Percentiles rank a stretch among this genome's conserved stretches.
These are phyloP conservation scores for Acacia concinna DNA, from an alignment of 331 rosid genomes.

Conservation along the genomic window DNA sequence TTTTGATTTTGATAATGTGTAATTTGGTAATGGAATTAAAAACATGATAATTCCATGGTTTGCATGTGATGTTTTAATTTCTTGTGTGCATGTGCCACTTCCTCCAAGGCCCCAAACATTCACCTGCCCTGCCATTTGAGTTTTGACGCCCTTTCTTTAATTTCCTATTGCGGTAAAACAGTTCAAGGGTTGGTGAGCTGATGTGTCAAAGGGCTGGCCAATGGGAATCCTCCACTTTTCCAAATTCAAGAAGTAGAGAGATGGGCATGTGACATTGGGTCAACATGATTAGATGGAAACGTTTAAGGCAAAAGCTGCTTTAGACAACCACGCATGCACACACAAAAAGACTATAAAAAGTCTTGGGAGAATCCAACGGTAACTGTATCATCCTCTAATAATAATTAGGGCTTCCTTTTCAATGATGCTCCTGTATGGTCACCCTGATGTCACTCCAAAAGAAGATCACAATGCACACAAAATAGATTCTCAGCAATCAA, in stretches of 20 bases:
- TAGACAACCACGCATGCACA: background rate
- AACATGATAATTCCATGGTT: background rate
- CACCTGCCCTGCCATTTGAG: constrained; percentile 20
- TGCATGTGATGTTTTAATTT: background rate
- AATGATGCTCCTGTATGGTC: constrained; percentile 26
- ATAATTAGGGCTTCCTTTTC: constrained; percentile 30
- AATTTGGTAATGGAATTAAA: background rate
- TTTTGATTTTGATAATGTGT: background rate
- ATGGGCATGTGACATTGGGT: background rate
- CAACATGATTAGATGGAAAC: constrained; percentile 15
- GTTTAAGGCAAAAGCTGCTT: background rate
- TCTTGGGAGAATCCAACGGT: background rate
- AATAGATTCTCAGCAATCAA: background rate
- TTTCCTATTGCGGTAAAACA: background rate
- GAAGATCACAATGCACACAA: constrained; percentile 3
- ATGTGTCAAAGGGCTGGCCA: constrained; percentile 1
- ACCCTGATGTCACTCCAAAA: constrained; percentile 31
- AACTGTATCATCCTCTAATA: background rate
- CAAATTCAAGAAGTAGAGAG: background rate
- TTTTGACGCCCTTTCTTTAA: background rate
- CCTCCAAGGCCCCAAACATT: background rate
- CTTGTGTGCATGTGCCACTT: constrained; percentile 6
- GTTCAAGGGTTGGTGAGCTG: background rate
- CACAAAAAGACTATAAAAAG: background rate
- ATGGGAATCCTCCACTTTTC: background rate